These are phyloP conservation scores for Aspergillus aculeatus DNA, from an alignment of 2,329 filamentous ascomycete genomes.

Conservation along the genomic window DNA sequence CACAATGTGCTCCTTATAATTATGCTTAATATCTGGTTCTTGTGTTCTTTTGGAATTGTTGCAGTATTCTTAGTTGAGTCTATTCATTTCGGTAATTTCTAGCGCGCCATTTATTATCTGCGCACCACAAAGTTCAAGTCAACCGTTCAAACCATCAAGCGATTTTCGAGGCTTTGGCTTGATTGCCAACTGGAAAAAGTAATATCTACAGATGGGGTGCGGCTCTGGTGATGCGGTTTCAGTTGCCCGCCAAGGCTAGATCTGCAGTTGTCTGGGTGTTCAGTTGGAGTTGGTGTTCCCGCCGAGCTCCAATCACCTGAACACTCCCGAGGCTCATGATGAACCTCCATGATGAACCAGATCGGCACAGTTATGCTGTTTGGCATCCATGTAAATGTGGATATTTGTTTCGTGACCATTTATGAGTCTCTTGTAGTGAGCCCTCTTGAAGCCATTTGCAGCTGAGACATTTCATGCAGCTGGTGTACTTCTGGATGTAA, in stretches of 20 bases:
- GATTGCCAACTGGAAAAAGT: not conserved
- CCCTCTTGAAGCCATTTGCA: not conserved
- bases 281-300: not conserved
- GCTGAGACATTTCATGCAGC: not conserved
- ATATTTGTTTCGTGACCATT: not conserved
- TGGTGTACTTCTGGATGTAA: not conserved
- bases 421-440: not conserved
- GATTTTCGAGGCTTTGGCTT: not conserved
- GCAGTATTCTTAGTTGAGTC: too few species aligned
- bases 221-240: not conserved
- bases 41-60: too few species aligned
- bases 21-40: too few species aligned
- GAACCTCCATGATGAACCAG: not conserved
- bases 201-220: not conserved
- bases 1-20: too few species aligned
- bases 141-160: not conserved
- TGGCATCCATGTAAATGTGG: not conserved
- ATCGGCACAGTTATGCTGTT: not conserved
- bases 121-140: not conserved
- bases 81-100: too few species aligned
- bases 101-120: too few species aligned
- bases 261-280: too few species aligned
- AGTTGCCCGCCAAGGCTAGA: not conserved
- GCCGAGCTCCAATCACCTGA: not conserved
- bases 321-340: not conserved